Conservation (phyloP, 805 yeast genomes). For the Hyphopichia homilentoma region DNA sequence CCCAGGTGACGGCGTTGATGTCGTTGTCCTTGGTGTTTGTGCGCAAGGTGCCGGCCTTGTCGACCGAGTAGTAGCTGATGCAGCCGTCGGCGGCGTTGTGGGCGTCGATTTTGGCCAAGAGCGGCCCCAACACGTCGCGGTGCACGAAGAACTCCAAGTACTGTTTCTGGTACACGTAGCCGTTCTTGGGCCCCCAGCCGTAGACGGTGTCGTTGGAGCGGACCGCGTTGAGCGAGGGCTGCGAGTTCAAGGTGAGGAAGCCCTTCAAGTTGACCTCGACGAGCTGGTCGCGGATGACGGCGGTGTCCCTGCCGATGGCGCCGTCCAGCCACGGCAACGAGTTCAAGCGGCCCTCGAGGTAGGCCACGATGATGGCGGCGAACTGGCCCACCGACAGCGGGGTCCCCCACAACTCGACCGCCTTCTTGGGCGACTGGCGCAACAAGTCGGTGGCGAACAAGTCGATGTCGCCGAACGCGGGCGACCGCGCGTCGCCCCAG, state of each 20-base stretch:
- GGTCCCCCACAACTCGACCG: constrained; percentile 83
- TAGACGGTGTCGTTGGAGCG: constrained; percentile 64
- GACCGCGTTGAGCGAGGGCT: constrained; percentile 85
- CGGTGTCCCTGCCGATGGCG: constrained; percentile 76
- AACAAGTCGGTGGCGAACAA: constrained; percentile 74
- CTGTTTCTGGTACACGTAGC: constrained; percentile 92
- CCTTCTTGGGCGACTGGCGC: constrained; percentile 77
- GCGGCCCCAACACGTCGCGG: constrained; percentile 41
- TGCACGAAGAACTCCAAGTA: constrained; percentile 84
- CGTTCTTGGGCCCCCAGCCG: constrained; percentile 96
- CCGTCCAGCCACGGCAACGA: constrained; percentile 95
- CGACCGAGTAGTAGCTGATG: constrained; percentile 76
- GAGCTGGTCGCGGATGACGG: constrained; percentile 55
- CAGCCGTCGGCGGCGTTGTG: constrained; percentile 34
- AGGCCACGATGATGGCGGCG: constrained; percentile 59
- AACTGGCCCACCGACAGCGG: constrained; percentile 64
- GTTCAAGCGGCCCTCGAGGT: constrained; percentile 64
- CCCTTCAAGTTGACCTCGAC: constrained; percentile 63
- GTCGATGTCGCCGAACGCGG: constrained; percentile 92
- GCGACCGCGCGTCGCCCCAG: constrained; percentile 98
- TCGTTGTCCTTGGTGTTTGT: constrained; percentile 73
- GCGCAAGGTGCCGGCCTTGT: constrained; percentile 49
- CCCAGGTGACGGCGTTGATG: constrained; percentile 98
- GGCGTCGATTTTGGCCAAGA: constrained; percentile 39
- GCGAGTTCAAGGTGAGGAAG: constrained; percentile 84